Evolutionary conservation across 163 green algal genomes (phyloP).

Genomic region (Scenedesmus sp.): DNA sequence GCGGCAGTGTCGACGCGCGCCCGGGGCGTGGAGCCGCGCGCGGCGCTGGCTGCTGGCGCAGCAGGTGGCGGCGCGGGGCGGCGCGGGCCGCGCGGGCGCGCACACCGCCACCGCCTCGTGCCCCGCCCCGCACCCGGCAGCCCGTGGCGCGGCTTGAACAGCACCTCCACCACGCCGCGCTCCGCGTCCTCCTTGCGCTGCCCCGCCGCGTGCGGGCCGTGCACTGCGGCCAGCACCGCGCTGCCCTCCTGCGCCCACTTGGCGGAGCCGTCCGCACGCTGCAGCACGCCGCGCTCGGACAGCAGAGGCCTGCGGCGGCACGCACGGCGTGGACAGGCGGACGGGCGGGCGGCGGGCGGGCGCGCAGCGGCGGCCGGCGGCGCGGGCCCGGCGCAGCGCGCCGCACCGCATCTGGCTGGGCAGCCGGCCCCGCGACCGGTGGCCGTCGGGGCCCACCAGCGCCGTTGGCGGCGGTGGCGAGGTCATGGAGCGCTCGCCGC

Average conservation of each 20-base stretch:
- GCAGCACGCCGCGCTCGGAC: slow-evolving; percentile 65
- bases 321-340: not conserved
- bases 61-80: too few species aligned
- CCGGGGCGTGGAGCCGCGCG: too few species aligned
- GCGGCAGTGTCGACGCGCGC: too few species aligned
- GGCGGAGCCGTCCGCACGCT: slow-evolving; percentile 73
- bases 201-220: slow-evolving; percentile 64
- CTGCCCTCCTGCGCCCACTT: slow-evolving; percentile 72
- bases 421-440: slow-evolving; percentile 32
- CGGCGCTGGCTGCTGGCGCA: too few species aligned
- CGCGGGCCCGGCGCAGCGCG: too few species aligned
- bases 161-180: slow-evolving; percentile 66
- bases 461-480: too few species aligned
- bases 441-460: slow-evolving; percentile 21
- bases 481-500: too few species aligned
- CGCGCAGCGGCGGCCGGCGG: not conserved
- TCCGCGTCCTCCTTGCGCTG: slow-evolving; percentile 68
- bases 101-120: too few species aligned
- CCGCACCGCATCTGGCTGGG: slow-evolving; percentile 43
- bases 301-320: slow-evolving; percentile 43
- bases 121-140: slow-evolving; percentile 53
- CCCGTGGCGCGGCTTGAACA: slow-evolving; percentile 64
- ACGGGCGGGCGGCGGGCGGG: not conserved
- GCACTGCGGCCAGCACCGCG: slow-evolving; percentile 72
- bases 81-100: too few species aligned